These are phyloP conservation scores for Ustilago xerochloae DNA, from an alignment of 1,284 basidiomycete species.

Conservation along the genomic window DNA sequence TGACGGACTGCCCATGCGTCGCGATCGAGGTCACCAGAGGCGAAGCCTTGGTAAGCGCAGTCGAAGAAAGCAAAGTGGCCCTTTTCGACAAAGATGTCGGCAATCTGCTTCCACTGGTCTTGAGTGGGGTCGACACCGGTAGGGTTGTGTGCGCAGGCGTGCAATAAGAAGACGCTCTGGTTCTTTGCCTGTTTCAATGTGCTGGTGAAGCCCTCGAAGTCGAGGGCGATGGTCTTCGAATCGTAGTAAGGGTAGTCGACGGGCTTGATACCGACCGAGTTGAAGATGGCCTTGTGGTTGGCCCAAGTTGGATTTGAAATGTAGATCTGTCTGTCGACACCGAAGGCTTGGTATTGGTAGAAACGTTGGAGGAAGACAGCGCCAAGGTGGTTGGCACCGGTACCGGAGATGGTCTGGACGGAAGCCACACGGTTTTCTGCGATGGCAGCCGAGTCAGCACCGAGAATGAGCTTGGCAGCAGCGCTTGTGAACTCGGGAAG, in stretches of 20 bases:
- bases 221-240: constrained; percentile 86
- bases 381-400: constrained; percentile 93
- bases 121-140: constrained; percentile 90
- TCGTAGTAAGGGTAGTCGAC: constrained; percentile 91
- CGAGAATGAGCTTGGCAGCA: constrained; percentile 85
- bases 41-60: constrained; percentile 92
- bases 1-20: constrained; percentile 95
- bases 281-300: constrained; percentile 90
- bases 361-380: constrained; percentile 87
- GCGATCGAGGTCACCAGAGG: constrained; percentile 84
- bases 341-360: constrained; percentile 73
- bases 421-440: constrained; percentile 72
- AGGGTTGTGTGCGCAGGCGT: constrained; percentile 95
- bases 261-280: constrained; percentile 82
- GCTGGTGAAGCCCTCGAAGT: constrained; percentile 79
- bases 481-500: constrained; percentile 82
- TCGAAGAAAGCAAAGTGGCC: constrained; percentile 93
- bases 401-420: constrained; percentile 85
- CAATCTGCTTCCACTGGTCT: constrained; percentile 87
- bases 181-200: constrained; percentile 74
- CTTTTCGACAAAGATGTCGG: constrained; percentile 79
- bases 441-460: constrained; percentile 78
- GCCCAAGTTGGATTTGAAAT: constrained; percentile 94
- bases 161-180: constrained; percentile 86
- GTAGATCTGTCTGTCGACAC: constrained; percentile 73